Percentiles rank a stretch among this genome's conserved stretches.
These are phyloP conservation scores for Pseudevernia furfuracea DNA, from an alignment of 495 filamentous ascomycete species.

Conservation along the genomic window DNA sequence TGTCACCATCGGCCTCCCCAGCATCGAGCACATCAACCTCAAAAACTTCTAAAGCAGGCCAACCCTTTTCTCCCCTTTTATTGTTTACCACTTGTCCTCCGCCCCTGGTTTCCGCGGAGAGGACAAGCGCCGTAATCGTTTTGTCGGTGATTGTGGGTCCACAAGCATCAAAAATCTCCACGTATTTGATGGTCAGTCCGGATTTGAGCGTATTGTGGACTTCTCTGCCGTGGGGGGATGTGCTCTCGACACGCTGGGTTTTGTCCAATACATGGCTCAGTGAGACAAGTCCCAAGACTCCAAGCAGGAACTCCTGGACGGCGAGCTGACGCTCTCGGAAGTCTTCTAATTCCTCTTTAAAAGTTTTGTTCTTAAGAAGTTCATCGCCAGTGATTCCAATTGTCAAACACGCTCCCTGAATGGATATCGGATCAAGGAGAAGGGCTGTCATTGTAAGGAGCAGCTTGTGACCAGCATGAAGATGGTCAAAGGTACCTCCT, in stretches of 20 bases:
- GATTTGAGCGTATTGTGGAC: conserved; percentile 42
- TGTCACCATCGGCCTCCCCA: conserved; percentile 43
- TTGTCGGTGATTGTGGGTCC: conserved; percentile 86
- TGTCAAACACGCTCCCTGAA: conserved; percentile 41
- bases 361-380: conserved; percentile 81
- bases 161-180: conserved; percentile 80
- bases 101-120: conserved; percentile 80
- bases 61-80: conserved; percentile 69
- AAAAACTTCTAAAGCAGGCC: conserved; percentile 67
- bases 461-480: conserved; percentile 93
- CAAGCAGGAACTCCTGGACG: conserved; percentile 62
- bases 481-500: conserved; percentile 93
- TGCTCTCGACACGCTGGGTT: conserved; percentile 32
- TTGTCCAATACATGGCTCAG: conserved; percentile 26
- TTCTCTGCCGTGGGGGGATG: conserved; percentile 45
- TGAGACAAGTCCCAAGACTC: conserved; percentile 55
- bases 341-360: conserved; percentile 65
- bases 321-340: conserved; percentile 66
- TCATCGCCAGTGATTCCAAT: conserved; percentile 85
- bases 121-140: conserved; percentile 68
- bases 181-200: conserved; percentile 55
- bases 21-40: conserved; percentile 87
- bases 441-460: conserved; percentile 79
- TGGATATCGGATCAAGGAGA: conserved; percentile 45
- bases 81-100: conserved; percentile 81